Evolutionary conservation across 208 protist genomes (phyloP), one percentile per base, ranked within the genome.

Genomic region (Blechomonas ayalai): DNA sequence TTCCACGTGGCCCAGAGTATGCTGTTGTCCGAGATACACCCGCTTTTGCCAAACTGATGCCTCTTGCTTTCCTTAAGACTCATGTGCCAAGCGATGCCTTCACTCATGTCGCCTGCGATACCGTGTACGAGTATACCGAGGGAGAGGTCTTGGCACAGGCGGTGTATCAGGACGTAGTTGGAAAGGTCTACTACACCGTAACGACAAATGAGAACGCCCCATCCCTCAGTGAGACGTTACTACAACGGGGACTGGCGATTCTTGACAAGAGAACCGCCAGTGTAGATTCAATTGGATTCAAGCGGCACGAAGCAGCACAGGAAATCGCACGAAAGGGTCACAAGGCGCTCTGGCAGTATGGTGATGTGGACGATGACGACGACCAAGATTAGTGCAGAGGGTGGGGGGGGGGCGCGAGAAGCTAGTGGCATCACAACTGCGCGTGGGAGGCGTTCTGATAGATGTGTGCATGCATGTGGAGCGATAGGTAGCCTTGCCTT

Each of bases 301-400:
- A 60, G 44, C 63, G 66, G 3, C 75, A 90, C 51, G 64, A 77
- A 36, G 74, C 72, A 0, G 85, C 85, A 22, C 71, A 86, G 50
- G 58, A 81, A 35, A 78, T 90, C 25, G 85, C 85, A 0, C 81
- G 81, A n/a, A 81, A 73, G 33, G 70, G 64, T 1, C 85, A 88
- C 67, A 84, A 82, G 47, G 73, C 66, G 12, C 52, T 90, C 16
- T 94, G 85, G 82, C 67, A 81, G 49, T 94, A 88, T 68, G 85
- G 85, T 25, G 85, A 94, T 27, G 67, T 88, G 39, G 74, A 82
- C 31, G 73, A 83, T 18, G 69, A 65, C 31, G 77, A 82, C 29
- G 66, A 78, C 24, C 66, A 73, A 15, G 67, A 79, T 10, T 39
- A 47, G 16, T 46, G 59, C 37, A 64, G 45, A 33, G 35, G n/a